Conservation (phyloP, 2,329 filamentous ascomycete genomes). For the Ophiostoma pallidulum region DNA sequence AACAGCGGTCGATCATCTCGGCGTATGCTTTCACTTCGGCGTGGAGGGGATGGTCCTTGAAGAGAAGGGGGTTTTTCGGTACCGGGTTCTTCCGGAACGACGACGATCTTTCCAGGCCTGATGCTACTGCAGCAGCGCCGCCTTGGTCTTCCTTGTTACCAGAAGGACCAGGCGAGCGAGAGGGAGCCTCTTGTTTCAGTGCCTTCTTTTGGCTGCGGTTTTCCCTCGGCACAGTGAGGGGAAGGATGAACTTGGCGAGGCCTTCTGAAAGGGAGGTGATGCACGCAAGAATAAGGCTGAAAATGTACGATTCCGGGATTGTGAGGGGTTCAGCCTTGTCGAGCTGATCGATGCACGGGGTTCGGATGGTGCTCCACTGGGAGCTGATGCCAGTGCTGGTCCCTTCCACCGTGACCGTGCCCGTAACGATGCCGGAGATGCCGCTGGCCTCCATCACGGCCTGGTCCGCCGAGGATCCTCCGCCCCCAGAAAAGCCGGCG, state of each 20-base stretch:
- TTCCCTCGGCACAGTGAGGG: constrained; percentile 76
- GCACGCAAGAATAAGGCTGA: constrained; percentile 79
- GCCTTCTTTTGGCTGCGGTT: constrained; percentile 42
- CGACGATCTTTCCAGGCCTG: constrained; percentile 46
- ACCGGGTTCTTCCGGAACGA: constrained; percentile 68
- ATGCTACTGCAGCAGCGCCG: constrained; percentile 3
- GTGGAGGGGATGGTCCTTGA: constrained; percentile 64
- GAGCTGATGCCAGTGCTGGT: constrained; percentile 71
- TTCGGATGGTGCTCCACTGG: constrained; percentile 82
- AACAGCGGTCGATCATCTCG: constrained; percentile 79
- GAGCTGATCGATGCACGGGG: constrained; percentile 85
- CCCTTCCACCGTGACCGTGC: constrained; percentile 56
- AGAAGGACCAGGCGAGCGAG: constrained; percentile 33
- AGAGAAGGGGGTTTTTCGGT: constrained; percentile 70
- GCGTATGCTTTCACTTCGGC: constrained; percentile 68
- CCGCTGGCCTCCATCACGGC: constrained; percentile 84
- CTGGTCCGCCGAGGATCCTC: constrained; percentile 60
- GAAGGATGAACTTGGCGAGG: constrained; percentile 85
- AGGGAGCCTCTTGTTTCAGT: constrained; percentile 33
- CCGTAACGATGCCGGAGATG: constrained; percentile 76
- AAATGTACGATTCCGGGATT: constrained; percentile 88
- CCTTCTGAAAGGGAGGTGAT: constrained; percentile 87
- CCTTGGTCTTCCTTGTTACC: constrained; percentile 19
- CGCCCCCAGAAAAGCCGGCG: constrained; percentile 44
- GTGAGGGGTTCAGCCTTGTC: constrained; percentile 80